Base-by-base conservation (phyloP, 345 rosid genomes). In the Syzygium jambos region DNA sequence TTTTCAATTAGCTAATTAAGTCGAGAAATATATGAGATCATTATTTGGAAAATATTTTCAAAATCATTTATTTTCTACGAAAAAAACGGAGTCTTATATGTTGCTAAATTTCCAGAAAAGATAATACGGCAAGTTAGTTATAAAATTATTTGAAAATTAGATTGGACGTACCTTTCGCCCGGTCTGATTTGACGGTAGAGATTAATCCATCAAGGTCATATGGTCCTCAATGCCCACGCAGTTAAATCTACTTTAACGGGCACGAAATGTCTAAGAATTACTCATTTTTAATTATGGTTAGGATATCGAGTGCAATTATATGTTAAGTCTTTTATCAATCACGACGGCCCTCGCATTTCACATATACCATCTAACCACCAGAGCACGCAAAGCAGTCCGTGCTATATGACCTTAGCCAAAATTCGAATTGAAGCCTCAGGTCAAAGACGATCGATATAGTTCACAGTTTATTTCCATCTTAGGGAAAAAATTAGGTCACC, bases 151-250 rank as follows among this genome's bases (percentile, higher is more conserved):
- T 34, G 6, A 19, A 34, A 17, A 73, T 68, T 12, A 17, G 7
- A 68, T 68, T 34, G 13, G 4, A 16, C 14, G 21, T 9, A 34
- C 23, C 7, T 34, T 68, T 34, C 78, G 2, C 11, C 46, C 6
- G 22, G 17, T 9, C 1, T 4, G 23, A 30, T 30, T 22, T 7
- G 0, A 17, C 2, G 1, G 3, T 16, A 9, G 9, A 68, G 2
- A 68, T 30, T 68, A 68, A 30, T 68, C 22, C 41, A 34, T 34
- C 4, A 16, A 16, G 30, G 9, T 68, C 78, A 29, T 16, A 34
- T 16, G 10, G 12, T 65, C 2, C 6, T 8, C 6, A 0, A 30
- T 30, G 12, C 23, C 23, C 23, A 65, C 11, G 21, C 4, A 17
- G 23, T 68, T 3, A 0, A 30, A 34, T 17, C 3, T 17, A 30